Base-by-base conservation (phyloP, 257 asterid genomes). In the Catharanthus roseus region DNA sequence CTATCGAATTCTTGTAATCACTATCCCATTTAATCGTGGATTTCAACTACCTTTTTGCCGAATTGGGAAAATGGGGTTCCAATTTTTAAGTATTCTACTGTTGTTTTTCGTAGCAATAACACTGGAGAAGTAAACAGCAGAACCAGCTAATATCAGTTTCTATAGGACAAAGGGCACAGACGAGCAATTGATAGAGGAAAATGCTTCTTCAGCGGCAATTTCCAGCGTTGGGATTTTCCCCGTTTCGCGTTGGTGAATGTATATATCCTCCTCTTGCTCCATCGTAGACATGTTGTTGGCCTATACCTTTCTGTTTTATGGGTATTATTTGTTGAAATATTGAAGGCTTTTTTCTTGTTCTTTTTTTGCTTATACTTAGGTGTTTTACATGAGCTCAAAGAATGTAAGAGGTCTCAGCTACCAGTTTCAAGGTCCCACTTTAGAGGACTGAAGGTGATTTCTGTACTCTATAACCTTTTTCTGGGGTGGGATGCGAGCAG, bases 121-220 rank as follows among this genome's bases (percentile, higher is more conserved):
- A 4, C 13, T 47, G 53, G 53, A 47, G 53, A 12, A 47, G 19
- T 47, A 47, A 47, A 47, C 5, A 12, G 19, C 53, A 47, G 16
- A 58, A 58, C 10, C 41, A 29, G 65, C 10, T 15, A 29, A 58
- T 29, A 58, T 58, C 65, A 58, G 39, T 28, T 58, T 58, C 41
- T 29, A 15, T 31, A 11, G 38, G 21, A 57, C 21, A 58, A 34
- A 12, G 16, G 5, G 53, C n/a, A 13, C 8, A 13, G 11, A 19
- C 9, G 65, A 28, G 41, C 34, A 28, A 58, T 28, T 12, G 3
- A 60, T 6, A 18, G 5, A 10, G 24, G 15, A 60, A 58, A 58
- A 10, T 51, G 77, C 63, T 65, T 64, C 71, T 26, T 19, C 70
- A 5, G 33, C 45, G 33, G 41, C 77, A 65, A 41, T 49, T 39